Conservation (phyloP, 345 rosid species). For the Melaleuca quinquenervia region DNA sequence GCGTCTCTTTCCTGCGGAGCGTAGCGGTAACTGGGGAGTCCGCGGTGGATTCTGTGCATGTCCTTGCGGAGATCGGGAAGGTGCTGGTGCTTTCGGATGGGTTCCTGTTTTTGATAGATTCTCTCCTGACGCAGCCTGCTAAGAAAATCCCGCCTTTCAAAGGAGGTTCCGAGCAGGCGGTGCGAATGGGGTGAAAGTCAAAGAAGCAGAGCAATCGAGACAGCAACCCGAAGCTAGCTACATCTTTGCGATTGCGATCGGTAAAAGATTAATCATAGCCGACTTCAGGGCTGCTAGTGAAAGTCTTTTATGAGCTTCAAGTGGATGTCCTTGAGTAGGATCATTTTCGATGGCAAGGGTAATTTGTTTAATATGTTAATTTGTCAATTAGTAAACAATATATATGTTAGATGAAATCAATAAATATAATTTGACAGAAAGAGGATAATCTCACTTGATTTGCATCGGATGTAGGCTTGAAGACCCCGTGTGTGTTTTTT, state of each 20-base stretch:
- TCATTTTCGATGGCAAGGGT: too few relatives aligned
- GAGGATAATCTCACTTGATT: too few relatives aligned
- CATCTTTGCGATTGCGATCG: slow-evolving; percentile 49
- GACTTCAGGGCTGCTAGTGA: slow-evolving; percentile 38
- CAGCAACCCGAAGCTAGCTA: slow-evolving; percentile 15
- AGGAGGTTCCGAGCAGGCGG: slow-evolving; percentile 47
- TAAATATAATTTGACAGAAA: too few relatives aligned
- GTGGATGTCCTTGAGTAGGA: too few relatives aligned
- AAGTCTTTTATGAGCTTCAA: too few relatives aligned
- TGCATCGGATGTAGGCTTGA: too few relatives aligned
- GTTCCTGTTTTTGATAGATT: slow-evolving; percentile 55
- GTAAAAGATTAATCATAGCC: slow-evolving; percentile 50
- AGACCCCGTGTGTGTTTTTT: too few relatives aligned
- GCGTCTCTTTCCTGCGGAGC: slow-evolving; percentile 38
- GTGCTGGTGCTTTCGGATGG: slow-evolving; percentile 58
- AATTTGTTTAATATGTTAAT: too few relatives aligned
- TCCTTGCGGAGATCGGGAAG: slow-evolving; percentile 40
- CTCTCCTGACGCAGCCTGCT: slow-evolving; percentile 37
- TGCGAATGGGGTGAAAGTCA: slow-evolving; percentile 42
- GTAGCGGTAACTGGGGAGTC: slow-evolving; percentile 38
- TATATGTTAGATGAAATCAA: too few relatives aligned
- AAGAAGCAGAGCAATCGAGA: slow-evolving; percentile 17
- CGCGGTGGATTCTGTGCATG: slow-evolving; percentile 44
- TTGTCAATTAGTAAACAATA: too few relatives aligned
- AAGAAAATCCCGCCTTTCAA: slow-evolving; percentile 49